Percentiles rank a stretch among this genome's conserved stretches.
phyloP scores from a whole-genome alignment of 225 moss, liverwort and hornwort genomes.

The Pseudisothecium myosuroides region DNA sequence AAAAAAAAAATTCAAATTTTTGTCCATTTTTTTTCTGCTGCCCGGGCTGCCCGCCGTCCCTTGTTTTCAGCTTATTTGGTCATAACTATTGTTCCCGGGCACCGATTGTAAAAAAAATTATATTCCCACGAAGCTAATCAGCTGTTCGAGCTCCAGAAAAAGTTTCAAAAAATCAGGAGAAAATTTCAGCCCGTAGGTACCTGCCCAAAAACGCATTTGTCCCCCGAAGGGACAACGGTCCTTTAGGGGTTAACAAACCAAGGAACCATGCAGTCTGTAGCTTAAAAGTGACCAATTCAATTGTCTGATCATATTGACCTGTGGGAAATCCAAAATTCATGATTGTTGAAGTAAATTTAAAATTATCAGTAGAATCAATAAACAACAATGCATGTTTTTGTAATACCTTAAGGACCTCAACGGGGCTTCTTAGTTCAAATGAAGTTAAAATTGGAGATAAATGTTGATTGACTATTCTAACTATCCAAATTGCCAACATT shows the following conservation, averaged over 20 bases:
- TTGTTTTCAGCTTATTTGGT: no score
- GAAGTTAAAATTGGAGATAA: not conserved
- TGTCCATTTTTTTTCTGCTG: no score
- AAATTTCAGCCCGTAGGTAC: no score
- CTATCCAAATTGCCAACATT: not conserved
- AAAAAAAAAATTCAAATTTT: no score
- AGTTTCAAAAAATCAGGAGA: no score
- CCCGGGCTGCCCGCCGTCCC: no score
- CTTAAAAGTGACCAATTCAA: not conserved
- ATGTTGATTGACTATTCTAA: not conserved
- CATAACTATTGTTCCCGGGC: no score
- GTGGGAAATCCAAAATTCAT: not conserved
- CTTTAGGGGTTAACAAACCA: not conserved
- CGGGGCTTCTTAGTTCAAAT: not conserved
- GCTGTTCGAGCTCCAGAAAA: no score
- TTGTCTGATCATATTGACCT: not conserved
- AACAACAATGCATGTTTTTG: not conserved
- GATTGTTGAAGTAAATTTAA: not conserved
- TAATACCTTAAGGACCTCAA: not conserved
- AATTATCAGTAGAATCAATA: not conserved
- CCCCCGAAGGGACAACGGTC: no score
- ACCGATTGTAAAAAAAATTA: no score
- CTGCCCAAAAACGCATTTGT: no score
- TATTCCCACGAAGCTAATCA: no score
- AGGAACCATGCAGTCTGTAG: not conserved